phyloP scores from a whole-genome alignment of 305 asterid genomes.

The Fraxinus sp. region DNA sequence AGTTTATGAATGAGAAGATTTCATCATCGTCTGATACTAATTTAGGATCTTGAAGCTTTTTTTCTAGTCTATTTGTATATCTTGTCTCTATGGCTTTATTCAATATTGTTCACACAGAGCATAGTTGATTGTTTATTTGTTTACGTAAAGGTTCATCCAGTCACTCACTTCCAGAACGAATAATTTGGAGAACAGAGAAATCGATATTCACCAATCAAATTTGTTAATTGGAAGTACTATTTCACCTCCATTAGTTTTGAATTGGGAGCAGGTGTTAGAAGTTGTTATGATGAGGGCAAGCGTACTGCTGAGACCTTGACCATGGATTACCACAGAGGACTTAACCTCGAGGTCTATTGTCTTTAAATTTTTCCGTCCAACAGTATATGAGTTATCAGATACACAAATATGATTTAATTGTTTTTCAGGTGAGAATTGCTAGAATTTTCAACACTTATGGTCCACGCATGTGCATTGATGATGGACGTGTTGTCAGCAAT shows the following conservation, averaged over 20 bases:
- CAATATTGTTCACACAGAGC: not conserved
- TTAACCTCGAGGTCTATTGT: constrained; percentile 64
- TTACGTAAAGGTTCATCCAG: not conserved
- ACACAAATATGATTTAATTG: not conserved
- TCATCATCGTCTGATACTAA: not conserved
- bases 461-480: constrained; percentile 88
- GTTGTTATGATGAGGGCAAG: constrained; percentile 93
- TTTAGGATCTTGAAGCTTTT: not conserved
- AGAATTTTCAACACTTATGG: constrained; percentile 90
- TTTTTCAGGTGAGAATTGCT: constrained; percentile 68
- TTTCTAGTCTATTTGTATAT: not conserved
- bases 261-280: constrained; percentile 59
- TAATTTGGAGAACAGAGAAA: not conserved
- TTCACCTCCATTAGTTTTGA: constrained; percentile 9
- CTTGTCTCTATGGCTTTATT: not conserved
- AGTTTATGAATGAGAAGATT: not conserved
- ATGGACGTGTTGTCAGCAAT: constrained; percentile 88
- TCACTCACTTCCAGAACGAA: not conserved
- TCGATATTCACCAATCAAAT: not conserved
- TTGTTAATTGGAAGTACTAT: not conserved
- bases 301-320: constrained; percentile 81
- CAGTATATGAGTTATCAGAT: not conserved
- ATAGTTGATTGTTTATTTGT: not conserved
- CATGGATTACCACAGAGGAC: constrained; percentile 90
- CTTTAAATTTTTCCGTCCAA: not conserved